phyloP scores from a whole-genome alignment of 2,329 filamentous ascomycete genomes.

The Emergomyces orientalis region DNA sequence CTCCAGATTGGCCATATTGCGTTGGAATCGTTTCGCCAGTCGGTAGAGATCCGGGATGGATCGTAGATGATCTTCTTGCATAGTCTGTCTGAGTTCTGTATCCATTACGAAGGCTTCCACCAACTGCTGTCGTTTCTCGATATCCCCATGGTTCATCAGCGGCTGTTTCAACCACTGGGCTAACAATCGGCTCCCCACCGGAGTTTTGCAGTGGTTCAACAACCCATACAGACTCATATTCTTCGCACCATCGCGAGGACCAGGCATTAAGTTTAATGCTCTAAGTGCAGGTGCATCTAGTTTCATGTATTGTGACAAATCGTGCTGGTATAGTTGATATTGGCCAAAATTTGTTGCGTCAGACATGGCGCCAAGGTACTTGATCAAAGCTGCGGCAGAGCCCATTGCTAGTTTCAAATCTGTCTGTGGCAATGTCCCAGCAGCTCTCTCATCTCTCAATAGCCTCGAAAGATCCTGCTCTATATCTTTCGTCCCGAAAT shows the following conservation, averaged over 20 bases:
- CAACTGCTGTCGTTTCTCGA: constrained; percentile 82
- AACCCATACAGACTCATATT: constrained; percentile 94
- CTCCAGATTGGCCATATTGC: constrained; percentile 80
- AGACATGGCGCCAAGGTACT: constrained; percentile 82
- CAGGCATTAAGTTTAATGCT: constrained; percentile 94
- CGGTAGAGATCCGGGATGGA: constrained; percentile 91
- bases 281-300: constrained; percentile 88
- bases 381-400: constrained; percentile 84
- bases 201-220: constrained; percentile 95
- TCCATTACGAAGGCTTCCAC: constrained; percentile 92
- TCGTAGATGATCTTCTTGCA: constrained; percentile 92
- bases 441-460: constrained; percentile 74
- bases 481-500: constrained; percentile 85
- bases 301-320: constrained; percentile 96
- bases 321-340: constrained; percentile 94
- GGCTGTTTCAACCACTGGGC: constrained; percentile 98
- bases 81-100: constrained; percentile 84
- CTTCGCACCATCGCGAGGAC: constrained; percentile 87
- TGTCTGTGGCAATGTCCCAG: constrained; percentile 71
- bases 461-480: constrained; percentile 86
- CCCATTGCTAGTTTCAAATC: constrained; percentile 96
- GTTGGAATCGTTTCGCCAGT: constrained; percentile 88
- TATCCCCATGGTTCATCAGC: constrained; percentile 80
- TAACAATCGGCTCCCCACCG: constrained; percentile 77
- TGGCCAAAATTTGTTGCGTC: constrained; percentile 94